Evolutionary conservation across 2,329 filamentous ascomycete genomes (phyloP).

Genomic region (Botrytis medusae): DNA sequence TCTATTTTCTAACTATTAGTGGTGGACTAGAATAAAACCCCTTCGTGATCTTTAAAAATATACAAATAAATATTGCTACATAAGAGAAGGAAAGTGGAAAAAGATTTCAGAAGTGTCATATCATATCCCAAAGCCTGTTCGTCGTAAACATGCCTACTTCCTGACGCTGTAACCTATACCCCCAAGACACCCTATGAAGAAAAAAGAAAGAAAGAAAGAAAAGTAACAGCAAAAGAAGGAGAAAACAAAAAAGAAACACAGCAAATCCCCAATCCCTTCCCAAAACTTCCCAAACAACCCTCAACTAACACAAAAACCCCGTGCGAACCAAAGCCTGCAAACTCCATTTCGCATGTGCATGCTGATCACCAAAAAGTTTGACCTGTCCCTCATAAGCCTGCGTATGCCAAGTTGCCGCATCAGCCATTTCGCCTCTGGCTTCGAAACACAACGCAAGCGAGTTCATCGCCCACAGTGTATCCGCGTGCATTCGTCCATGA

Average conservation of each 20-base stretch:
- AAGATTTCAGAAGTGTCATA: not conserved
- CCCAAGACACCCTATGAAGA: not conserved
- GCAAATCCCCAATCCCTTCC: not conserved
- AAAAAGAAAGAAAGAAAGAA: not conserved
- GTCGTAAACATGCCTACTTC: too few relatives aligned
- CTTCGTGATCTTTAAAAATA: not conserved
- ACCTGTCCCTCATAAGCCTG: slow-evolving; percentile 10
- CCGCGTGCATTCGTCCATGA: not conserved
- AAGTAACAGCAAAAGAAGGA: not conserved
- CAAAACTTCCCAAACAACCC: too few relatives aligned
- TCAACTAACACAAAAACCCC: slow-evolving; percentile 6
- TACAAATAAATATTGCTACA: not conserved
- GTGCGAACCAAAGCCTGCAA: slow-evolving; percentile 9
- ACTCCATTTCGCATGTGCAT: slow-evolving; percentile 16
- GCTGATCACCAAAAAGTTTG: not conserved
- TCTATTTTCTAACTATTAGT: not conserved
- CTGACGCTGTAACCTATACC: not conserved
- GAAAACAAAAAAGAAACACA: not conserved
- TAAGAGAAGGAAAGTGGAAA: not conserved
- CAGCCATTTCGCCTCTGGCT: not conserved
- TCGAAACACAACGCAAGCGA: slow-evolving; percentile 6
- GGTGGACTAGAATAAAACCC: too few relatives aligned
- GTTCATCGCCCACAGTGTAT: slow-evolving; percentile 22
- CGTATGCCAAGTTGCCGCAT: not conserved
- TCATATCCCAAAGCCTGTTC: too few relatives aligned